Conservation (phyloP, 768 basidiomycete genomes). For the Suillus subalutaceus region DNA sequence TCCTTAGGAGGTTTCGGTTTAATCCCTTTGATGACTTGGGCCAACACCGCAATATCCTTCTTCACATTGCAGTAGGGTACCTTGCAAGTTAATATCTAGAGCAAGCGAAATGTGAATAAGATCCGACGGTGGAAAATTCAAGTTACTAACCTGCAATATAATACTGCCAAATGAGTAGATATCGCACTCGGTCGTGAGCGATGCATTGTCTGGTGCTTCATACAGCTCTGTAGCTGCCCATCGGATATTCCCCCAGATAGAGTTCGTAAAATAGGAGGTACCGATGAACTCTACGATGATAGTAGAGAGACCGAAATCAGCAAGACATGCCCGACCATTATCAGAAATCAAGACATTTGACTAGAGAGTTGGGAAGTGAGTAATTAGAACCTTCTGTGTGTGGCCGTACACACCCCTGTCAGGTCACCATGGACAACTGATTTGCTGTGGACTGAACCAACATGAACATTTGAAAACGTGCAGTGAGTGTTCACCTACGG, state of each 20-base stretch:
- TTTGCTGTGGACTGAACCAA: neutral
- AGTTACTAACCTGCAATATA: neutral
- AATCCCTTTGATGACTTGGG: neutral
- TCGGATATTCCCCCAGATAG: neutral
- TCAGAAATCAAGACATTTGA: slow-evolving; percentile 19
- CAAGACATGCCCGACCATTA: neutral
- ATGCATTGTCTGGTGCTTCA: neutral
- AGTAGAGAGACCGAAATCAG: slow-evolving; percentile 40
- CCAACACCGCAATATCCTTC: neutral
- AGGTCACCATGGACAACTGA: neutral
- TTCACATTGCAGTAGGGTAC: neutral
- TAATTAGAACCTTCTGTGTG: neutral
- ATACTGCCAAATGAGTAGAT: slow-evolving; percentile 1
- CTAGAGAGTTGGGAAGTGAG: neutral
- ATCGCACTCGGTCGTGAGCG: neutral
- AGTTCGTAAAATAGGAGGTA: slow-evolving; percentile 13
- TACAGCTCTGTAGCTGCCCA: neutral
- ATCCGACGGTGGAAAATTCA: neutral
- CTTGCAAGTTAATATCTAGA: neutral
- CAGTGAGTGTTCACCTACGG: neutral
- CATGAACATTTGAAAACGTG: neutral
- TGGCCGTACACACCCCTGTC: neutral
- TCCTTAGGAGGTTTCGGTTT: neutral
- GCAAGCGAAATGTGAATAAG: neutral
- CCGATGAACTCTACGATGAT: slow-evolving; percentile 38